Evolutionary conservation across 805 yeast species (phyloP).

Genomic region (Lipomyces chichibuensis): DNA sequence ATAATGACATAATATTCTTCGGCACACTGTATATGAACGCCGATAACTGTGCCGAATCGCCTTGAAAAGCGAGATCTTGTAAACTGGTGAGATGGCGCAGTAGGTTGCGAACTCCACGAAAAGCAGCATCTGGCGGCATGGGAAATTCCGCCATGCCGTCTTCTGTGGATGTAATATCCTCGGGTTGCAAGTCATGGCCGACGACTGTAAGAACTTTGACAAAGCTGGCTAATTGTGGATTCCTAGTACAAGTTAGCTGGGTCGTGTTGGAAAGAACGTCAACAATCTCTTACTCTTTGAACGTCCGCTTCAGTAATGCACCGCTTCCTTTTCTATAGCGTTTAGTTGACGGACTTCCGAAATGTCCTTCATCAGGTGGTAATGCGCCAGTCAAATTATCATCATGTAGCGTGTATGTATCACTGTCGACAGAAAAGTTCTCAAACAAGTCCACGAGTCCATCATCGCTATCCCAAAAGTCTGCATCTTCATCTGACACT

Average conservation of each 20-base stretch:
- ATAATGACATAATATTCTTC: slow-evolving; percentile 16
- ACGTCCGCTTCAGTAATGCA: slow-evolving; percentile 30
- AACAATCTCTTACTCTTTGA: slow-evolving; percentile 24
- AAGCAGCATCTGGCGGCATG: slow-evolving; percentile 24
- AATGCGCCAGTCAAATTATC: not conserved
- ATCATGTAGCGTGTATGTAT: not conserved
- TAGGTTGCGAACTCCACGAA: slow-evolving; percentile 29
- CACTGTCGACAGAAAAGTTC: slow-evolving; percentile 16
- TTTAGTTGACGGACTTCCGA: not conserved
- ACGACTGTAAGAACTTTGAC: slow-evolving; percentile 20
- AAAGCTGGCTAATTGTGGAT: slow-evolving; percentile 18
- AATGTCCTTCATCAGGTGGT: not conserved
- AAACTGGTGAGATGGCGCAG: slow-evolving; percentile 21
- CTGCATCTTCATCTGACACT: not conserved
- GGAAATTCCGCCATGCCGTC: slow-evolving; percentile 31
- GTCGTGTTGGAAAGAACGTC: not conserved
- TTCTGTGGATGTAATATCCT: slow-evolving; percentile 19
- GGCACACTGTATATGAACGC: slow-evolving; percentile 26
- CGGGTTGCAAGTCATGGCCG: slow-evolving; percentile 25
- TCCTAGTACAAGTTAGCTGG: slow-evolving; percentile 9
- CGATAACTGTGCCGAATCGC: slow-evolving; percentile 34
- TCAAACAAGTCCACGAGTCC: slow-evolving; percentile 21
- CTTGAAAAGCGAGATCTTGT: slow-evolving; percentile 24
- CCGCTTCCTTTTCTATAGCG: slow-evolving; percentile 27
- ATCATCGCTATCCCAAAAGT: slow-evolving; percentile 16